Evolutionary conservation across 2,329 filamentous ascomycete genomes (phyloP).

Genomic region (Penicillium sclerotiorum): DNA sequence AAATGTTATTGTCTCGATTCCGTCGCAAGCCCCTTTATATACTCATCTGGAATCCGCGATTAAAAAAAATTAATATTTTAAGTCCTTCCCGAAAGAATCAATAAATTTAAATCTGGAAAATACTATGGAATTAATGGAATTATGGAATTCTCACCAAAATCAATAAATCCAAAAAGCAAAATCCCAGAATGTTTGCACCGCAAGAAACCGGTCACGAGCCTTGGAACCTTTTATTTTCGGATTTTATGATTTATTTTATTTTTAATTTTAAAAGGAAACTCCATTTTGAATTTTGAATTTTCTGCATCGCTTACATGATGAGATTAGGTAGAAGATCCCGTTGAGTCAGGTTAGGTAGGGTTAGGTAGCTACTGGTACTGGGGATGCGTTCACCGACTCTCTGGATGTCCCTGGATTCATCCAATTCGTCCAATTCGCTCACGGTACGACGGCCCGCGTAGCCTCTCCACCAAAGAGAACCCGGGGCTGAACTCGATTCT

Average conservation of each 20-base stretch:
- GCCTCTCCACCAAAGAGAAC: slow-evolving; percentile 2
- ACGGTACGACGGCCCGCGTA: slow-evolving; percentile 18
- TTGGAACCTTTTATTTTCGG: neutral
- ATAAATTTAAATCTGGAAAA: neutral
- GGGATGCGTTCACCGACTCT: slow-evolving; percentile 20
- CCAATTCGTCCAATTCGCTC: too few species aligned
- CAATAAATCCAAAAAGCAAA: slow-evolving; percentile 6
- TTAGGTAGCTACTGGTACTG: neutral
- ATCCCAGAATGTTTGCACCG: slow-evolving; percentile 20
- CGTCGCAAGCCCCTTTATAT: slow-evolving; percentile 11
- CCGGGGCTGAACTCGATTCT: slow-evolving; percentile 2
- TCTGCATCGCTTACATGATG: slow-evolving; percentile 2
- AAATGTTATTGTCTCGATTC: neutral
- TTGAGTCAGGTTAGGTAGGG: neutral
- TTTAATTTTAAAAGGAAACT: neutral
- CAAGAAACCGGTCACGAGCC: slow-evolving; percentile 19
- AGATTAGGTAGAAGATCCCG: neutral
- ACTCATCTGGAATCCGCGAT: slow-evolving; percentile 5
- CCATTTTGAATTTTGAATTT: neutral
- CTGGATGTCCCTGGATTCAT: slow-evolving; percentile 12
- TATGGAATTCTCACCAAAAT: neutral
- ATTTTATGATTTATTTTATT: neutral
- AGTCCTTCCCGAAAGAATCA: neutral
- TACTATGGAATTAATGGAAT: neutral
- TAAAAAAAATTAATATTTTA: neutral